phyloP scores from a whole-genome alignment of 257 asterid genomes.

The Jasminum sambac region DNA sequence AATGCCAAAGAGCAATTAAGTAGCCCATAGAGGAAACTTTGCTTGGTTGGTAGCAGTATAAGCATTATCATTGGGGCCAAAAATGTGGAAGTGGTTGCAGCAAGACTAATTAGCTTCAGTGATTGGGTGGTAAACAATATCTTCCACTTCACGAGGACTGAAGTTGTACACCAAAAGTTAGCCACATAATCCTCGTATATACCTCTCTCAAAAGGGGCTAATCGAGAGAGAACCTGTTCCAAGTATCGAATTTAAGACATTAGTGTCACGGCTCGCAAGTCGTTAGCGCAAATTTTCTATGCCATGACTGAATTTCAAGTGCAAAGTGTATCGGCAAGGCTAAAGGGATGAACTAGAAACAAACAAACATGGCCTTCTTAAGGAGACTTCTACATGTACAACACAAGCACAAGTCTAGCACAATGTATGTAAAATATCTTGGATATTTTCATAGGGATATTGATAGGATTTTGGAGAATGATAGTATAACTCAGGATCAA shows the following conservation, averaged over 20 bases:
- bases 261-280: no score
- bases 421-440: no score
- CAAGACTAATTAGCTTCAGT: constrained; percentile 65
- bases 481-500: no score
- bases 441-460: no score
- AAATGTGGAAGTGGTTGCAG: constrained; percentile 71
- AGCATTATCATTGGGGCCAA: constrained; percentile 83
- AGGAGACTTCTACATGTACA: no score
- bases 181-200: constrained; percentile 97
- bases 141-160: constrained; percentile 86
- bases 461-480: no score
- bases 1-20: constrained; percentile 79
- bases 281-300: no score
- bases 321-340: no score
- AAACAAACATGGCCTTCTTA: no score
- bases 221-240: constrained; percentile 86
- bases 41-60: constrained; percentile 62
- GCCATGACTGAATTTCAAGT: no score
- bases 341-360: no score
- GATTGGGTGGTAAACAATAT: constrained; percentile 70
- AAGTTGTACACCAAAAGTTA: constrained; percentile 93
- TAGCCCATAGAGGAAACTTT: constrained; percentile 73
- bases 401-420: no score
- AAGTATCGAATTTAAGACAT: constrained; percentile 30
- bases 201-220: constrained; percentile 98